phyloP scores from a whole-genome alignment of 768 basidiomycete genomes.

The Terana coerulea region DNA sequence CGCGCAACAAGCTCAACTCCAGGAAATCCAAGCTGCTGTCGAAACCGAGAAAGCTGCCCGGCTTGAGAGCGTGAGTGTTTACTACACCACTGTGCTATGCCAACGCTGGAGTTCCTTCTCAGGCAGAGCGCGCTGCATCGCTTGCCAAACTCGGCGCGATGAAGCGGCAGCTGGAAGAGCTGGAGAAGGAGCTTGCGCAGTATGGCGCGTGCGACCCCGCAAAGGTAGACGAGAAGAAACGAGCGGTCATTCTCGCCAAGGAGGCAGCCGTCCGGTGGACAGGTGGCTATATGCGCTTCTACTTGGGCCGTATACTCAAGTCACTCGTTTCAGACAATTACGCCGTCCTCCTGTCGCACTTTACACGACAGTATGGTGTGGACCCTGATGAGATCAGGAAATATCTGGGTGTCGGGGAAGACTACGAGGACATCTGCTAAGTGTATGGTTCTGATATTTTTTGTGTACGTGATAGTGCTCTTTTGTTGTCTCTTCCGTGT shows the following conservation, averaged over 20 bases:
- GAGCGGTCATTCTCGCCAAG: constrained; percentile 71
- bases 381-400: constrained; percentile 60
- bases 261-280: constrained; percentile 89
- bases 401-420: constrained; percentile 63
- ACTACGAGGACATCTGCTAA: constrained; percentile 71
- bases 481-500: neutral
- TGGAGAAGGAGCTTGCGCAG: constrained; percentile 67
- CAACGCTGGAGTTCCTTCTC: neutral
- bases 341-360: constrained; percentile 57
- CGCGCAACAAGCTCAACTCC: constrained; percentile 41
- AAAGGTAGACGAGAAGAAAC: constrained; percentile 71
- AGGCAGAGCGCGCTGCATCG: constrained; percentile 56
- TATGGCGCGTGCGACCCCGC: constrained; percentile 86
- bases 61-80: constrained; percentile 48
- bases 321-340: constrained; percentile 56
- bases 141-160: constrained; percentile 47
- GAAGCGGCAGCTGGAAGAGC: constrained; percentile 43
- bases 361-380: constrained; percentile 58
- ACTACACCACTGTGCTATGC: neutral
- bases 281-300: constrained; percentile 43
- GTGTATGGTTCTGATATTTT: neutral
- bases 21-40: constrained; percentile 45
- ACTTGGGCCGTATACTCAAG: neutral
- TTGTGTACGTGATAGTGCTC: neutral
- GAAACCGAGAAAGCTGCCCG: constrained; percentile 50